phyloP scores from a whole-genome alignment of 116 monocot genomes.

The Cymodocea nodosa region DNA sequence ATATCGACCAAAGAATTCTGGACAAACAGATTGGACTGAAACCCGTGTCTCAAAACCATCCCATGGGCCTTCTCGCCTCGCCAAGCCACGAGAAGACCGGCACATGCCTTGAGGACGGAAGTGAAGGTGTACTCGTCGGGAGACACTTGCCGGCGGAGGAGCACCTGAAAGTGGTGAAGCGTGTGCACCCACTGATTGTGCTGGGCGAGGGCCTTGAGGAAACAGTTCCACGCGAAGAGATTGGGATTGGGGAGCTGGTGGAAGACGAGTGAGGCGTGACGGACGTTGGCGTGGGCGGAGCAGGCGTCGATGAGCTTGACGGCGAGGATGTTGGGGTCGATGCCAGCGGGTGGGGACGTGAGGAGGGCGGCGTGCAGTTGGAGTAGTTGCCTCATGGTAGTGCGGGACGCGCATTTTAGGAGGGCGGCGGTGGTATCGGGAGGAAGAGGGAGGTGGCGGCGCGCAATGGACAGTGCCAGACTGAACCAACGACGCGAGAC shows the following conservation, averaged over 20 bases:
- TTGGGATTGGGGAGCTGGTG: slow-evolving; percentile 17
- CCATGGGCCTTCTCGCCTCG: slow-evolving; percentile 19
- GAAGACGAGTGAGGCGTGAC: slow-evolving; percentile 21
- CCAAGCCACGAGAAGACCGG: slow-evolving; percentile 6
- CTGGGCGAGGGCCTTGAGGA: slow-evolving; percentile 22
- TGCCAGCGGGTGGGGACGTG: slow-evolving; percentile 7
- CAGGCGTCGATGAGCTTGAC: slow-evolving; percentile 26
- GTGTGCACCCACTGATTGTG: slow-evolving; percentile 19
- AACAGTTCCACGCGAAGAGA: slow-evolving; percentile 22
- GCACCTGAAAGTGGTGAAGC: slow-evolving; percentile 15
- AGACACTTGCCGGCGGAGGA: neutral
- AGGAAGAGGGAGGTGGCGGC: too few relatives aligned
- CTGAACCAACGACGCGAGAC: too few relatives aligned
- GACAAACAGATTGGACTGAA: slow-evolving; percentile 21
- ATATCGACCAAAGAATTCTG: slow-evolving; percentile 30
- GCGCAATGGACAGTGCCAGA: too few relatives aligned
- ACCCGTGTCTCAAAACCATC: slow-evolving; percentile 13
- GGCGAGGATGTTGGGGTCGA: slow-evolving; percentile 22
- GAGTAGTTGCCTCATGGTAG: too few relatives aligned
- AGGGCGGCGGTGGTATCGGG: too few relatives aligned
- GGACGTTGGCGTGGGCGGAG: slow-evolving; percentile 11
- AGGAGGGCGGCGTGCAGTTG: neutral
- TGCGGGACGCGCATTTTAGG: too few relatives aligned
- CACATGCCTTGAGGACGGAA: slow-evolving; percentile 24
- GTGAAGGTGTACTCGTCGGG: slow-evolving; percentile 36